Base-by-base conservation (phyloP, 2,329 filamentous ascomycete genomes). In the Periconia sp. region DNA sequence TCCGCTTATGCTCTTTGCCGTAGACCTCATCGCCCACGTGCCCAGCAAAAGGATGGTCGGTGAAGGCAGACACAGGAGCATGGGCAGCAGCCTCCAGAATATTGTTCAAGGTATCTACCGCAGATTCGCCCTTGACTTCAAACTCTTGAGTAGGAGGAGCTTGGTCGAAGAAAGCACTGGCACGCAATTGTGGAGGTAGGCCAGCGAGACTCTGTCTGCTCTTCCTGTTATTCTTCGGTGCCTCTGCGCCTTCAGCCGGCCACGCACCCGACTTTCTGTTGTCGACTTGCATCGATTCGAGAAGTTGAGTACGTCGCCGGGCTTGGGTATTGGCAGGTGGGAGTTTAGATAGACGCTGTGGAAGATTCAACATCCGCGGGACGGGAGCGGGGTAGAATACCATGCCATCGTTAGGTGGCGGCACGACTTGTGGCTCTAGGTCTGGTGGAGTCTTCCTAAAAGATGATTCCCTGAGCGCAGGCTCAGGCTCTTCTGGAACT, bases 361-460 rank as follows among this genome's bases (percentile, higher is more conserved):
- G 94, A 13, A 99, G 78, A 64, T 96, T 97, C 53, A 99, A 82
- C 87, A 96, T 92, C 57, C 89, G 87, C 2, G 94, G 94, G 2
- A 99, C 94, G 1, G 91, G 92, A 2, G 94, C 94, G 14, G 94
- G 94, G 71, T 99, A 99, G 74, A 88, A 97, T 10, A 96, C 85
- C 90, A 97, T 96, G 62, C 87, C 81, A 60, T 93, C 85, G 5
- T 85, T 88, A 1, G 87, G 87, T 23, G 81, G 78, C 1, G 85
- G 84, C 6, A 59, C 61, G 13, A 57, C 68, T 23, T 62, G 57
- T 0, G 59, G 55, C 5, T 60, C 60, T 3, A 57, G 52, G 20
- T 66, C 56, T 31, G 63, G 58, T 9, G 64, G 50, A 2, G 61
- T 45, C 33, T 65, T 87, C 81, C 65, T 84, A 75, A 69, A 50